Evolutionary conservation across 2,329 filamentous ascomycete genomes (phyloP), one percentile per base, ranked within the genome.

Genomic region (Zopfia rhizophila): DNA sequence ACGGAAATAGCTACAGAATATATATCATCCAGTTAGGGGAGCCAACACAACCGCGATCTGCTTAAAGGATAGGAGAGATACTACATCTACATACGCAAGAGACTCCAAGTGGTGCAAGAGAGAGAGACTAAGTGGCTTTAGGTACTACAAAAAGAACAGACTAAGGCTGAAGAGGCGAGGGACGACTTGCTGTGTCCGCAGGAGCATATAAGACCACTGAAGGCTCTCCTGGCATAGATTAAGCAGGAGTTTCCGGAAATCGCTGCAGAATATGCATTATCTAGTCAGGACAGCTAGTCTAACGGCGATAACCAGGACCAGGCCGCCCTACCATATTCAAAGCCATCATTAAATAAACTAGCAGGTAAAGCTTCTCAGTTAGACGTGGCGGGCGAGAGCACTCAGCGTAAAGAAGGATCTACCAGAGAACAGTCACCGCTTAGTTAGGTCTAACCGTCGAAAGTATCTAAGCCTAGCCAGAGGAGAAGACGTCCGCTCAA

Each of bases 191-290:
- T 10, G 16, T 32, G 14, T 32, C 30, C 14, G 30, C 30, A 32
- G 14, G 30, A 32, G 12, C 8, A 14, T 32, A 14, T 32, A 16
- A 32, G 14, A 17, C 30, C 30, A 17, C 30, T 32, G 30, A 32
- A 32, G 16, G 14, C 8, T 32, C 30, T 32, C 12, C 30, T 32
- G 16, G 30, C 30, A 17, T 32, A 14, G 30, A 17, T 32, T 14
- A 14, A 32, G 30, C 30, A 17, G 30, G 30, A 32, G 30, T 32
- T 32, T 17, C 30, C 30, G 14, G 30, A 32, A 32, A 32, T 32
- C 14, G 8, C 30, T 16, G 8, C 30, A 17, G 14, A 32, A 17
- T 32, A 16, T 32, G 16, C 30, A 17, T 14, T 17, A 32, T 32
- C 16, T 17, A 10, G 30, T 32, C 30, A 32, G 30, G 30, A 32